Conservation (phyloP, 768 basidiomycete genomes). For the Infundibulicybe gibba region DNA sequence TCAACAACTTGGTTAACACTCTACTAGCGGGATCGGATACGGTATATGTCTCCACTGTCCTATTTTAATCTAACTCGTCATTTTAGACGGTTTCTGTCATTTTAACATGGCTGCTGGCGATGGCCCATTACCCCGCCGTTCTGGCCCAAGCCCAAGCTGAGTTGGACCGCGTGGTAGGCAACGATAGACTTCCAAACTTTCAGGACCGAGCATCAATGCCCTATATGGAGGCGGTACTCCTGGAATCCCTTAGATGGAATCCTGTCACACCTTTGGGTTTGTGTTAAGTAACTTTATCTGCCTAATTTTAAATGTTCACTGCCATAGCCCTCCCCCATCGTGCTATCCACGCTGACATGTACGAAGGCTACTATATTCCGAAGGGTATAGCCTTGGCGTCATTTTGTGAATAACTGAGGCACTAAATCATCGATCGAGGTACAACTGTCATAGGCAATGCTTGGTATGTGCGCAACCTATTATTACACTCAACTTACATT, state of each 20-base stretch:
- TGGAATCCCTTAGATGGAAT: conserved; percentile 16
- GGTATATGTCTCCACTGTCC: too few species aligned
- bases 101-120: conserved; percentile 20
- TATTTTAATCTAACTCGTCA: too few species aligned
- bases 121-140: conserved; percentile 32
- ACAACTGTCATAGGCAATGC: not conserved
- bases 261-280: not conserved
- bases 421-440: too few species aligned
- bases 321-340: conserved; percentile 24
- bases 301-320: conserved; percentile 11
- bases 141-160: conserved; percentile 35
- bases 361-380: conserved; percentile 11
- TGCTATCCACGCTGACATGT: conserved; percentile 31
- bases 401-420: too few species aligned
- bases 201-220: conserved; percentile 25
- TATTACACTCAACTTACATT: not conserved
- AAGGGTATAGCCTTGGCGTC: not conserved
- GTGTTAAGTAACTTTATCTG: not conserved
- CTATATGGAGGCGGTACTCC: conserved; percentile 31
- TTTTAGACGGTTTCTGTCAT: conserved; percentile 5
- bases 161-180: conserved; percentile 33
- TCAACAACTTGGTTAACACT: too few species aligned
- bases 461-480: conserved; percentile 6
- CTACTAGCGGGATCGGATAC: too few species aligned
- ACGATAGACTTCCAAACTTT: conserved; percentile 30